These are phyloP conservation scores for Polysphondylium violaceum DNA, from an alignment of 78 protist genomes.

Conservation along the genomic window DNA sequence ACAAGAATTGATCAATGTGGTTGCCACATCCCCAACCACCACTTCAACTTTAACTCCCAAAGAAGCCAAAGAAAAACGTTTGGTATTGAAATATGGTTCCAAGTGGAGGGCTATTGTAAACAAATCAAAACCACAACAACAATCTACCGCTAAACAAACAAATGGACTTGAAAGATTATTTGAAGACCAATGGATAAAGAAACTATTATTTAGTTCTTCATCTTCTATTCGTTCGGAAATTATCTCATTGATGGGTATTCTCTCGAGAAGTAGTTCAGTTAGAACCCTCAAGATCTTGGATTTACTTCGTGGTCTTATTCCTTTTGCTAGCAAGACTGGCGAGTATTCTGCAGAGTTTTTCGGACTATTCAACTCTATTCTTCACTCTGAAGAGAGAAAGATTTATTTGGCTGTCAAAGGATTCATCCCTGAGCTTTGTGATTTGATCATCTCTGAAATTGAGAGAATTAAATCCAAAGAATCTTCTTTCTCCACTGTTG, in stretches of 20 bases:
- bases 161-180: conserved; percentile 21
- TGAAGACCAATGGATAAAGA: conserved; percentile 64
- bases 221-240: conserved; percentile 45
- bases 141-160: neutral
- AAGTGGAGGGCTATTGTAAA: conserved; percentile 35
- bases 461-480: conserved; percentile 62
- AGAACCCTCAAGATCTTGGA: conserved; percentile 69
- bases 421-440: conserved; percentile 64
- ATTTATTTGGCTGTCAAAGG: conserved; percentile 64
- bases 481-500: conserved; percentile 48
- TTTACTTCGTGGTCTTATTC: conserved; percentile 61
- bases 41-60: neutral
- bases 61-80: neutral
- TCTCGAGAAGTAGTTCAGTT: conserved; percentile 18
- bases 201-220: conserved; percentile 63
- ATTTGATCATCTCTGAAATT: conserved; percentile 31
- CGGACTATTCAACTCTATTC: conserved; percentile 6
- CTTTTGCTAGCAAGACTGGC: conserved; percentile 34
- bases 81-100: neutral
- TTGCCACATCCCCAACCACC: neutral
- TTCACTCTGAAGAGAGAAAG: conserved; percentile 27
- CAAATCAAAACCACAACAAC: neutral
- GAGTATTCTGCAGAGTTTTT: conserved; percentile 63
- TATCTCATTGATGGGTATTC: conserved; percentile 44
- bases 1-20: no score